Evolutionary conservation across 2,329 filamentous ascomycete genomes (phyloP).

Genomic region (Pseudomassariella vexata): DNA sequence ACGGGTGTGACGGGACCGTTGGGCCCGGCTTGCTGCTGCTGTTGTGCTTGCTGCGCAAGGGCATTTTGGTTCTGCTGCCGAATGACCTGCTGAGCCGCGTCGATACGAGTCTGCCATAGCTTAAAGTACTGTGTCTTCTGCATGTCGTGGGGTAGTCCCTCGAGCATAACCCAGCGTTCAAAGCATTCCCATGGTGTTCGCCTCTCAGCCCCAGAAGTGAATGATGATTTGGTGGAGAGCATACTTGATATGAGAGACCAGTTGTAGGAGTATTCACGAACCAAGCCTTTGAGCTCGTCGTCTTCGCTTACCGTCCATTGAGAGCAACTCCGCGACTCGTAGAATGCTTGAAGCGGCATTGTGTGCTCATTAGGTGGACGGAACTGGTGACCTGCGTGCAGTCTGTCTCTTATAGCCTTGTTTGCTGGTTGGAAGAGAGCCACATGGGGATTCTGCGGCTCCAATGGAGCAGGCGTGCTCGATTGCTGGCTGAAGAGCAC

Average conservation of each 20-base stretch:
- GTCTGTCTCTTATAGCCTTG: slow-evolving; percentile 79
- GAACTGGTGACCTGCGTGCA: slow-evolving; percentile 90
- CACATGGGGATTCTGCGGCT: slow-evolving; percentile 68
- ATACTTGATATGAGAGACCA: slow-evolving; percentile 91
- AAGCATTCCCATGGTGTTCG: slow-evolving; percentile 98
- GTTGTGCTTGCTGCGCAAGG: slow-evolving; percentile 25
- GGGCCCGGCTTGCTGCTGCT: slow-evolving; percentile 25
- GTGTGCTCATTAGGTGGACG: slow-evolving; percentile 83
- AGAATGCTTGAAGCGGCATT: slow-evolving; percentile 88
- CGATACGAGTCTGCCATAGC: slow-evolving; percentile 55
- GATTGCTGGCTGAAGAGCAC: slow-evolving; percentile 28
- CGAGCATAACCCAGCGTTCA: slow-evolving; percentile 88
- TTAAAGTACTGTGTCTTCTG: slow-evolving; percentile 94
- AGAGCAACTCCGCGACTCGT: slow-evolving; percentile 78
- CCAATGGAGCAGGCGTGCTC: slow-evolving; percentile 37
- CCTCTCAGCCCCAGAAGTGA: slow-evolving; percentile 80
- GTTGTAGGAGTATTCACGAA: slow-evolving; percentile 93
- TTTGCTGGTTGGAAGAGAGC: slow-evolving; percentile 87
- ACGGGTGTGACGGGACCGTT: slow-evolving; percentile 40
- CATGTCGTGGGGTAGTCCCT: slow-evolving; percentile 89
- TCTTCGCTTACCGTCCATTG: slow-evolving; percentile 91
- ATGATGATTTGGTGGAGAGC: slow-evolving; percentile 66
- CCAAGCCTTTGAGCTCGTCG: slow-evolving; percentile 77
- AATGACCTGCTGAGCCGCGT: slow-evolving; percentile 51
- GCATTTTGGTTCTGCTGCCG: slow-evolving; percentile 47